Base-by-base conservation (phyloP, 2,329 filamentous ascomycete genomes). In the Diaporthe velutina region DNA sequence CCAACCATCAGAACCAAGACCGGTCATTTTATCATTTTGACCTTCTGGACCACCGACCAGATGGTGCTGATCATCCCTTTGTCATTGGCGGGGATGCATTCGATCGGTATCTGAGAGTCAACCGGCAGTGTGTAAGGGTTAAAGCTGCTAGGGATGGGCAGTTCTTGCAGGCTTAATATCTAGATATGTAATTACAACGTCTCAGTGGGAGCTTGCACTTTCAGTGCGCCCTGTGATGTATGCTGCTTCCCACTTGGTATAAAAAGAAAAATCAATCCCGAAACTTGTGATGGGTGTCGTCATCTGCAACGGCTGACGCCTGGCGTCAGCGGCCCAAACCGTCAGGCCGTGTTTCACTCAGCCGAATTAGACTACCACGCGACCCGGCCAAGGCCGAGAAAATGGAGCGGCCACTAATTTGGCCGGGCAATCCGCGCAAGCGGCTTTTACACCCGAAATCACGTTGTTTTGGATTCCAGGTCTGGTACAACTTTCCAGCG, bases 1-100 rank as follows among this genome's bases (percentile, higher is more conserved):
- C 77, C 42, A 79, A 78, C 61, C 79, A 80, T 50, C 77, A 77
- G 58, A 78, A 75, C 4, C 78, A 79, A 45, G 78, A 80, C 64
- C 45, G 61, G 7, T 35, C 61, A 19, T 13, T 67, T 7, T 67
- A 67, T 30, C 61, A 67, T 17, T 67, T 67, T 33, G 61, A 67
- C 8, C 61, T 67, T 13, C 45, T 67, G 22, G 45, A 67, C 4
- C 61, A 67, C 30, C 13, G 61, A 22, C 30, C 61, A 0, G 30
- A n/a, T 0, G 61, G n/a, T 4, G 45, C 22, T 8, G 22, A 38
- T 6, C 61, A 67, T 19, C 61, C 61, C 0, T 67, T 52, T 38
- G 61, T 52, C 0, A 52, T 67, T 38, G 61, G 61, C 4, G 61
- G 30, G 15, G 61, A 52, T 19, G 61, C 61, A 19, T 67, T 67